Evolutionary conservation across 768 basidiomycete species (phyloP), one percentile per base, ranked within the genome.

Genomic region (Krasilnikovozyma curviuscula): DNA sequence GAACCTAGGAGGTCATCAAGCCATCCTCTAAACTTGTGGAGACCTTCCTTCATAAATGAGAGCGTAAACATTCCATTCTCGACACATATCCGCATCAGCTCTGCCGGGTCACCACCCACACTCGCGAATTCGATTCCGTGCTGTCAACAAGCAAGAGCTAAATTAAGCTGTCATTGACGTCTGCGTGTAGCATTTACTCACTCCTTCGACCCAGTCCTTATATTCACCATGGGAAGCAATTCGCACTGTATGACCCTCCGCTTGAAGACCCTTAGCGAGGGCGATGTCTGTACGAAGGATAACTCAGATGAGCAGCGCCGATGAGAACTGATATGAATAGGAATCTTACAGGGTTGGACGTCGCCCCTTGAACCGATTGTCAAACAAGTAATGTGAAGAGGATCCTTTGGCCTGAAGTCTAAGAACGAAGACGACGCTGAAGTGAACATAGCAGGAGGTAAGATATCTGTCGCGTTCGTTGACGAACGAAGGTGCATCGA

Each of bases 41-140:
- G 62, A 10, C 78, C 80, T 61, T 98, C 93, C 63, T 80, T 88
- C 63, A 95, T 67, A 66, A 97, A 97, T 0, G 86, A 77, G 31
- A 97, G 80, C 0, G 91, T 93, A 61, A 95, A 98, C 49, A 80
- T 93, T 53, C 93, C 93, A 65, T 98, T 95, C 65, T 95, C 91
- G 29, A 97, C 80, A 63, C 89, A 97, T 54, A 98, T 85, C 5
- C 29, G 18, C 32, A 34, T 41, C 34, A 98, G 68, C 64, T 97
- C 91, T 1, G 93, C 89, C 9, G 91, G 91, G 64, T 97, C 93
- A 24, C 91, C 91, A 10, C 93, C 91, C 35, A 97, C 88, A 55
- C 74, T 80, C 10, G 81, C 81, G 62, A 81, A 95, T 59, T 88
- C 88, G 57, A 98, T 93, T n/a, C 85, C 86, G 61, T 97, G 73